Conservation (phyloP, 495 filamentous ascomycete species). For the Cercophora samala region DNA sequence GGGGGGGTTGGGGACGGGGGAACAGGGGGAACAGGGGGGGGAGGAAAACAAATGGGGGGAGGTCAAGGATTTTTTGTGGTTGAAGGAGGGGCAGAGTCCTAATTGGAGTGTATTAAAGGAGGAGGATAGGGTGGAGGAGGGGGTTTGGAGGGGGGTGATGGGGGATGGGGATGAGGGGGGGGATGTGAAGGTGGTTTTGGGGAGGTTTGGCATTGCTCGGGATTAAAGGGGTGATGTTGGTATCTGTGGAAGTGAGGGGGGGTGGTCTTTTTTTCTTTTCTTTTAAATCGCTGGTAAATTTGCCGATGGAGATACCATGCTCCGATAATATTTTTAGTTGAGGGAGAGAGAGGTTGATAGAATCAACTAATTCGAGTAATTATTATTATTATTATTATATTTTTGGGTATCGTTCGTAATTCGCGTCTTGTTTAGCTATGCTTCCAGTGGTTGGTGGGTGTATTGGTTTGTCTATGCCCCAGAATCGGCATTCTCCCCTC, state of each 20-base stretch:
- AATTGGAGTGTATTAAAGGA: constrained; percentile 75
- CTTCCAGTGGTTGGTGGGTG: background rate
- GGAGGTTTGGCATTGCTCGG: constrained; percentile 50
- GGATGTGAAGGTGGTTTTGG: constrained; percentile 66
- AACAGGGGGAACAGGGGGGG: too few species aligned
- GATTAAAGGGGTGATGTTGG: constrained; percentile 7
- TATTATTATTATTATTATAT: background rate
- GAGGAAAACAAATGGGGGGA: constrained; percentile 77
- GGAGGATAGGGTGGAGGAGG: constrained; percentile 56
- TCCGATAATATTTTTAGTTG: background rate
- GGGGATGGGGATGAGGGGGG: constrained; percentile 56
- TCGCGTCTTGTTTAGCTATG: background rate
- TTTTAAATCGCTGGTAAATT: too few species aligned
- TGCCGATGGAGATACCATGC: background rate
- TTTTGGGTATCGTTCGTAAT: background rate
- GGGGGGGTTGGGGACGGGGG: constrained; percentile 52
- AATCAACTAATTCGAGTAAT: background rate
- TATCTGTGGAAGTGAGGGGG: too few species aligned
- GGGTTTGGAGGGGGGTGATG: constrained; percentile 69
- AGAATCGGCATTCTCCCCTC: background rate
- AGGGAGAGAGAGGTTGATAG: background rate
- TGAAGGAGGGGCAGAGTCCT: constrained; percentile 76
- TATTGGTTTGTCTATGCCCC: background rate
- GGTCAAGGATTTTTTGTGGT: constrained; percentile 97
- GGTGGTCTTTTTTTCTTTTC: background rate